Conservation (phyloP, 805 yeast genomes). For the Yarrowia sp. region DNA sequence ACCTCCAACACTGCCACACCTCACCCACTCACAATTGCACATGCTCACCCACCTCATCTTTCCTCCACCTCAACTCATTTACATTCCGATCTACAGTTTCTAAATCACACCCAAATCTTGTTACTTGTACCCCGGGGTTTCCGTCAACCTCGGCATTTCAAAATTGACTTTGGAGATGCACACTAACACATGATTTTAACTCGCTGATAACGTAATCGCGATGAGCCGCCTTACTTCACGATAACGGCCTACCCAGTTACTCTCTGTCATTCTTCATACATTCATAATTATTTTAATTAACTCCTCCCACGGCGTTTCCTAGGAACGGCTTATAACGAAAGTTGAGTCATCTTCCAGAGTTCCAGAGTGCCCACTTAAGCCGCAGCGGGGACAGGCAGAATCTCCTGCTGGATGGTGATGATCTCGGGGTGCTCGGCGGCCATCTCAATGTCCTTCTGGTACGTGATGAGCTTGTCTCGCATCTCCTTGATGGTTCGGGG, state of each 20-base stretch:
- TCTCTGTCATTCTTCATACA: background rate
- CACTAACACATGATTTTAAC: slow-evolving; percentile 6
- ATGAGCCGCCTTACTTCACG: background rate
- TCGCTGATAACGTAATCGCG: slow-evolving; percentile 22
- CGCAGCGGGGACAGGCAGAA: slow-evolving; percentile 16
- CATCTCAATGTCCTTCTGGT: slow-evolving; percentile 45
- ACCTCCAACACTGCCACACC: too few species aligned
- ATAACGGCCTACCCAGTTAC: too few species aligned
- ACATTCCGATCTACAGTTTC: background rate
- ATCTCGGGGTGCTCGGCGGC: slow-evolving; percentile 27
- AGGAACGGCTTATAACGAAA: slow-evolving; percentile 37
- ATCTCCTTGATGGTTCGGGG: slow-evolving; percentile 64
- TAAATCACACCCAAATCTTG: slow-evolving; percentile 13
- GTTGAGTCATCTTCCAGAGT: background rate
- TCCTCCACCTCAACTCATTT: background rate
- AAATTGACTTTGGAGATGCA: slow-evolving; percentile 8
- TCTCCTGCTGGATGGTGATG: slow-evolving; percentile 18
- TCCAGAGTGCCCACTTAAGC: background rate
- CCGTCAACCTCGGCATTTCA: background rate
- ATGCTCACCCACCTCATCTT: too few species aligned
- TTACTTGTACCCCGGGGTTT: background rate
- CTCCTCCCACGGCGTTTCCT: slow-evolving; percentile 35
- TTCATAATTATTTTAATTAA: background rate
- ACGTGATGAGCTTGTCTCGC: slow-evolving; percentile 38
- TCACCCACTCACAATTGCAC: too few species aligned